Base-by-base conservation (phyloP, 2,329 filamentous ascomycete species). In the Stagonosporopsis tanaceti region DNA sequence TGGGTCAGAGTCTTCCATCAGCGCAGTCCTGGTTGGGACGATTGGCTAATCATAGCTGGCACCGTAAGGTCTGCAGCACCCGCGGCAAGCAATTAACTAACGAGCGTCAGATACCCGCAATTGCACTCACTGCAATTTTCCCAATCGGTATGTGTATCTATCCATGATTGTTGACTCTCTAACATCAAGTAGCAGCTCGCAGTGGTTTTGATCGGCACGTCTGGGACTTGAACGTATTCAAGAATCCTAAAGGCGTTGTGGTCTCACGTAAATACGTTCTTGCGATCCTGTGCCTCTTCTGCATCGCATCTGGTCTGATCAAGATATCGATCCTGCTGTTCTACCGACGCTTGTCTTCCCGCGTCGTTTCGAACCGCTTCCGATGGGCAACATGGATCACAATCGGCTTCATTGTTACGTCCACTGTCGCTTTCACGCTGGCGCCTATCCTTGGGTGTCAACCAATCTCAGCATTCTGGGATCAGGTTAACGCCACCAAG, bases 251-350 rank as follows among this genome's bases (percentile, higher is more conserved):
- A 1, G 52, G 44, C 3, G 55, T 61, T 8, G 59, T 70, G 5
- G 50, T 20, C 3, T 53, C 69, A 14, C 68, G 70, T 8, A 71
- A 74, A 58, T 67, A 65, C n/a, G 52, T 72, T 3, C 45, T 76
- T n/a, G 61, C 63, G 5, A 63, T 69, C 6, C 62, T 73, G 39
- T 59, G 60, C 27, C 47, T 65, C 12, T 76, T 74, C 47, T 69
- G 69, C 42, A n/a, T 60, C 4, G 63, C 62, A 4, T 64, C 70
- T 2, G 71, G 72, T 0, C 47, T 74, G 1, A 65, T 74, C 47
- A 76, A 76, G 40, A 64, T 76, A 12, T 74, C 71, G 8, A 74
- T 76, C 15, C 63, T 76, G 3, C 60, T 71, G 2, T 74, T 73
- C 53, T 74, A 71, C 34, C 67, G 70, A 4, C 66, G 71, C 1